Base-by-base conservation (phyloP, 306 rosid genomes). In the Castanea crenata region DNA sequence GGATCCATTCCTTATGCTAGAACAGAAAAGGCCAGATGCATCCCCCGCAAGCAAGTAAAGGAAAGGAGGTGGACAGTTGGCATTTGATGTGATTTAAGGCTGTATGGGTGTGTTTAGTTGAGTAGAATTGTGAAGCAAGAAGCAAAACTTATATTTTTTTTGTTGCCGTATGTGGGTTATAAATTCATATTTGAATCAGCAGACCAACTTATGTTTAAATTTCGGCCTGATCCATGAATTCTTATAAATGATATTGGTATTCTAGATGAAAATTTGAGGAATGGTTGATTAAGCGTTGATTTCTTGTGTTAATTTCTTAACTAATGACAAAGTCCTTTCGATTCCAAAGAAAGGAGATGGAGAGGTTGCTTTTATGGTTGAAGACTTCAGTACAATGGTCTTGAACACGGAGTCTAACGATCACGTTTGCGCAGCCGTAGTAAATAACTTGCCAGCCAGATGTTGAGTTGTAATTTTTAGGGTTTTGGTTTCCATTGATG, bases 1-100 rank as follows among this genome's bases (percentile, higher is more conserved):
- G 98, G 93, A 91, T 87, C 89, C 92, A 18, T 87, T 86, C 83
- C 69, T 80, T 70, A 92, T 89, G 78, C 80, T 79, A 25, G 65
- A 84, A 18, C 57, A 76, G 27, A 81, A 62, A 79, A 88, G 83
- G 76, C 77, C 18, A 23, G 92, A 80, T 63, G 83, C 79, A 51
- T 83, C 77, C 71, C 78, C 84, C 54, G 76, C 86, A 31, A 83
- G 83, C 71, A 83, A 86, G 83, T 77, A 81, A 81, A 85, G 20
- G 34, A 63, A 79, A 79, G 65, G 52, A 62, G 49, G 71, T 32
- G 71, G 71, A 18, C 63, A 31, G 44, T 64, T 64, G 71, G 71
- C 5, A 3, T 31, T 31, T 31, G 34, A 31, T 31, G 34, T 31
- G 34, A 31, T 31, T 64, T 32, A 6, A 31, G 71, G 46, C 46